phyloP scores from a whole-genome alignment of 148 eudicot genomes.

The Polygonum aviculare region DNA sequence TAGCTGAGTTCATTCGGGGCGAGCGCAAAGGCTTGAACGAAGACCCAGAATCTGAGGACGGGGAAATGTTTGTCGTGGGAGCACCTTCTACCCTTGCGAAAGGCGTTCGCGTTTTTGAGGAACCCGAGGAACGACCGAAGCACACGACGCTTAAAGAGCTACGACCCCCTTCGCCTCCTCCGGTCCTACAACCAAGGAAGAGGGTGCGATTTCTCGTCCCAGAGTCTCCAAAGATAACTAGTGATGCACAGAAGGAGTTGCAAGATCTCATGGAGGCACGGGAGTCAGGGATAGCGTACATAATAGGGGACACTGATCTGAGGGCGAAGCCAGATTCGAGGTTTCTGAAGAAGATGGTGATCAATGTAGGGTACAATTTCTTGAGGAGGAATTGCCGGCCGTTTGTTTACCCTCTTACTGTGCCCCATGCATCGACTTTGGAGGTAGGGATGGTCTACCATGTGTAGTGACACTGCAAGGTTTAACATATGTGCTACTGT shows the following conservation, averaged over 20 bases:
- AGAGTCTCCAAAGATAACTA: slow-evolving; percentile 42
- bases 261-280: slow-evolving; percentile 75
- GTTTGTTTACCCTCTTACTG: slow-evolving; percentile 49
- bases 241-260: slow-evolving; percentile 45
- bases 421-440: slow-evolving; percentile 80
- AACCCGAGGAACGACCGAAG: neutral
- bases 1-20: slow-evolving; percentile 65
- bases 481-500: neutral
- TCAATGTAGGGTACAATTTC: slow-evolving; percentile 72
- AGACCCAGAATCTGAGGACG: slow-evolving; percentile 18
- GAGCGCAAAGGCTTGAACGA: slow-evolving; percentile 11
- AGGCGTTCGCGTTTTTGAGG: slow-evolving; percentile 23
- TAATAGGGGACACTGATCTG: slow-evolving; percentile 68
- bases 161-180: slow-evolving; percentile 6
- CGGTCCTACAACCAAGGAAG: slow-evolving; percentile 26
- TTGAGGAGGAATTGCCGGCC: slow-evolving; percentile 70
- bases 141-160: slow-evolving; percentile 24
- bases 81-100: slow-evolving; percentile 35
- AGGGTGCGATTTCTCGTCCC: slow-evolving; percentile 80
- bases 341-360: slow-evolving; percentile 58
- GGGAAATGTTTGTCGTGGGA: slow-evolving; percentile 62
- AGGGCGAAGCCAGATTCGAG: slow-evolving; percentile 83
- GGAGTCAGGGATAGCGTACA: slow-evolving; percentile 85
- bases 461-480: slow-evolving; percentile 32
- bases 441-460: slow-evolving; percentile 94